Evolutionary conservation across 495 filamentous ascomycete genomes (phyloP).

Genomic region (Cercophora newfieldiana): DNA sequence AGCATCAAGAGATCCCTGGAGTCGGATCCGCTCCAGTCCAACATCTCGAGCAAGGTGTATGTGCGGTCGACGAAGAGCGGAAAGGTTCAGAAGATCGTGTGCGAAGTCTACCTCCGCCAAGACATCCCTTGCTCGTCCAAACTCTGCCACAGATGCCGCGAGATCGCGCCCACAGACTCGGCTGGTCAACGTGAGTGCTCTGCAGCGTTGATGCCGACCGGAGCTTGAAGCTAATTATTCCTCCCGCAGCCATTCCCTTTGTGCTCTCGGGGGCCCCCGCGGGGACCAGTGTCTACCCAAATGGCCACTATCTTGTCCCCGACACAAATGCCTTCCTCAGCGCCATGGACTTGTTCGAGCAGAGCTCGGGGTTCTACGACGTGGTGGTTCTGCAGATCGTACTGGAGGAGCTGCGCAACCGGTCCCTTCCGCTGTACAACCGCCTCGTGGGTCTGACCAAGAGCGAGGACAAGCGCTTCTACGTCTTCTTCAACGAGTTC

Average conservation of each 20-base stretch:
- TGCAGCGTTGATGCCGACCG: not conserved
- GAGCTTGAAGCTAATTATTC: constrained; percentile 26
- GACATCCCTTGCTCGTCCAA: constrained; percentile 97
- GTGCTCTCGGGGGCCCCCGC: constrained; percentile 85
- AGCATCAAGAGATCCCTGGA: constrained; percentile 78
- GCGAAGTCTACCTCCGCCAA: constrained; percentile 90
- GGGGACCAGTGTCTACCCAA: constrained; percentile 73
- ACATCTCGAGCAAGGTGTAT: constrained; percentile 89
- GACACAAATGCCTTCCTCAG: constrained; percentile 96
- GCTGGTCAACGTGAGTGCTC: constrained; percentile 64
- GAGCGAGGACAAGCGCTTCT: constrained; percentile 94
- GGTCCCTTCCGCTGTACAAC: constrained; percentile 92
- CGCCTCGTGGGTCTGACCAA: constrained; percentile 84
- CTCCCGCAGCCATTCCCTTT: constrained; percentile 65
- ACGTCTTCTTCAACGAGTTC: constrained; percentile 99
- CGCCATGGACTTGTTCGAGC: constrained; percentile 95
- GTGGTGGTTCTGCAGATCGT: constrained; percentile 94
- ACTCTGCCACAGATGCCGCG: constrained; percentile 74
- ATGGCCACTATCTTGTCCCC: constrained; percentile 92
- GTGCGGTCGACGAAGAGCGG: constrained; percentile 89
- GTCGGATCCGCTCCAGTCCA: constrained; percentile 67
- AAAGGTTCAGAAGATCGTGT: constrained; percentile 97
- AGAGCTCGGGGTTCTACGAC: constrained; percentile 87
- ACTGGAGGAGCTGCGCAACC: constrained; percentile 90
- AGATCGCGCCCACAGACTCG: constrained; percentile 71